A percentile compares a stretch with the other conserved stretches of the same genome.
Conservation (phyloP, 1,284 basidiomycete genomes). For the Ceratobasidium sp. region DNA sequence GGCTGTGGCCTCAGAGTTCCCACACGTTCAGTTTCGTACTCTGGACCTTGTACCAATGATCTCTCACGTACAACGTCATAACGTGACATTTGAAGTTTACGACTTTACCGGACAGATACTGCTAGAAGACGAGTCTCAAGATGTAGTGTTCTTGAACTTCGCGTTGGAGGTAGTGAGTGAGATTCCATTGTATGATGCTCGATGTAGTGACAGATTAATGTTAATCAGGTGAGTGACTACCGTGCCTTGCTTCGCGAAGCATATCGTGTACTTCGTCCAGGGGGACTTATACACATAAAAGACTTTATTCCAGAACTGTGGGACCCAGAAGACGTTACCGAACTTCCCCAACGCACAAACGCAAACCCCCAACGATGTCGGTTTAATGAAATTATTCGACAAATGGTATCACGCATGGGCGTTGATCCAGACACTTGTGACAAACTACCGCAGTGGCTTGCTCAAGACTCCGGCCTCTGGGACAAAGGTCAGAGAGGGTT, state of each 20-base stretch:
- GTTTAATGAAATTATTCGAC: neutral
- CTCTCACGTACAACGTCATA: neutral
- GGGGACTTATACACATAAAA: neutral
- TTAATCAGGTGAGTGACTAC: neutral
- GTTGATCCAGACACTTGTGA: neutral
- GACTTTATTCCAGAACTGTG: too few species aligned
- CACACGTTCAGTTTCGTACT: neutral
- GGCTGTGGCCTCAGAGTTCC: too few species aligned
- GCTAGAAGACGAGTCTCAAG: neutral
- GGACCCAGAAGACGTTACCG: neutral
- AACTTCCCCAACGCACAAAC: neutral
- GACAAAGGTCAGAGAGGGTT: neutral
- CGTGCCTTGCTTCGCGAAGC: neutral
- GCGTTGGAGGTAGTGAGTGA: neutral
- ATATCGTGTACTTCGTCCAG: neutral
- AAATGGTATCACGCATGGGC: neutral
- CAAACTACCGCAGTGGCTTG: neutral
- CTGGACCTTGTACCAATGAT: neutral
- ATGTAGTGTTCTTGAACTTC: neutral
- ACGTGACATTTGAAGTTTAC: conserved; percentile 9
- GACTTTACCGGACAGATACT: neutral
- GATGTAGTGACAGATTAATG: too few species aligned
- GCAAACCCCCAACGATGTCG: too few species aligned
- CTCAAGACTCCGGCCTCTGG: neutral
- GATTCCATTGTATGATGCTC: too few species aligned